phyloP scores from a whole-genome alignment of 2,329 filamentous ascomycete species.

The Colletotrichum echinochloae region DNA sequence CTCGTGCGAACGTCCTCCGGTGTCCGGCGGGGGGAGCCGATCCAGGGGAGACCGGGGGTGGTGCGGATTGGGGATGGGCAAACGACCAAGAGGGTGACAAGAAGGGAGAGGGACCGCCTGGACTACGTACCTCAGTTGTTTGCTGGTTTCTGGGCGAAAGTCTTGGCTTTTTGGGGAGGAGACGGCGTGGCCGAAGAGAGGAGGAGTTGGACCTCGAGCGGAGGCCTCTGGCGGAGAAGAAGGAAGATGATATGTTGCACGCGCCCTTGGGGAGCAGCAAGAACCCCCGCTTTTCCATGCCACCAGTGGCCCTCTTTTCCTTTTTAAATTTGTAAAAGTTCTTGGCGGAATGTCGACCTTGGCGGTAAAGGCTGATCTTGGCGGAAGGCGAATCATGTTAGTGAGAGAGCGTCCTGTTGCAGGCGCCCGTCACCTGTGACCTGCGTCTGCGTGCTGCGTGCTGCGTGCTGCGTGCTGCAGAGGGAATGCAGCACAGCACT shows the following conservation, averaged over 20 bases:
- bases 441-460: conserved; percentile 21
- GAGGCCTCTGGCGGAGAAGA: conserved; percentile 39
- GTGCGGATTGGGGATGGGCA: conserved; percentile 6
- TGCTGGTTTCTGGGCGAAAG: conserved; percentile 11
- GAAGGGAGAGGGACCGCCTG: conserved; percentile 4
- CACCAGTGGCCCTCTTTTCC: conserved; percentile 23
- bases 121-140: too few species aligned
- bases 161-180: conserved; percentile 10
- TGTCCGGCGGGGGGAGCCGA: conserved; percentile 31
- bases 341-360: conserved; percentile 32
- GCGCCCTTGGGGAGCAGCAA: conserved; percentile 12
- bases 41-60: conserved; percentile 28
- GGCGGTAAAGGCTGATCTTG: conserved; percentile 26
- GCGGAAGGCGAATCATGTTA: neutral
- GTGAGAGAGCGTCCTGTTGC: conserved; percentile 18
- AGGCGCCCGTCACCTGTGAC: conserved; percentile 4
- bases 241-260: conserved; percentile 37
- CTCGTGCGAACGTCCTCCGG: conserved; percentile 38
- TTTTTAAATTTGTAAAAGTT: too few species aligned
- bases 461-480: conserved; percentile 11
- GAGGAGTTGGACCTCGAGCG: conserved; percentile 32
- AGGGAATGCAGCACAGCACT: neutral
- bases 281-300: conserved; percentile 29
- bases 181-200: conserved; percentile 33
- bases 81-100: conserved; percentile 33